Conservation (phyloP, 1,139 yeast genomes). For the Pichia norvegensis region DNA sequence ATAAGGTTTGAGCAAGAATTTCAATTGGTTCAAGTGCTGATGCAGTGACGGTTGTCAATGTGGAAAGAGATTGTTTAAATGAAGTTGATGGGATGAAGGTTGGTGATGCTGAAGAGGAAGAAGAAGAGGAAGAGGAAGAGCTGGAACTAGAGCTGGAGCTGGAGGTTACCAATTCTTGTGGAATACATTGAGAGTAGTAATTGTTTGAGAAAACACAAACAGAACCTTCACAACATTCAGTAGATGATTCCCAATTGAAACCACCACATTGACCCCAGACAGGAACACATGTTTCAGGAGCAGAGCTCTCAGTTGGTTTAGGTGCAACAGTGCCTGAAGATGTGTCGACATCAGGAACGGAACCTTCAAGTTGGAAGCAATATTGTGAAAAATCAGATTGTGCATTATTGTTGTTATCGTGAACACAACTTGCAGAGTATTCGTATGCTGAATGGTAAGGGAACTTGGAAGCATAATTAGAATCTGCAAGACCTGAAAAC, state of each 20-base stretch:
- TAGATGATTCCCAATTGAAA: conserved; percentile 9
- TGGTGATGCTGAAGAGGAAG: background rate
- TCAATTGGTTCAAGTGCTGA: background rate
- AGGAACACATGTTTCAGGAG: background rate
- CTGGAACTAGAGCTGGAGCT: no score
- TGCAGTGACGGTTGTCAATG: background rate
- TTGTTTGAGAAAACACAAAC: conserved; percentile 11
- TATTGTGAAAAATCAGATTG: conserved; percentile 27
- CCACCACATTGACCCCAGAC: conserved; percentile 17
- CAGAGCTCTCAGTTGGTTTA: background rate
- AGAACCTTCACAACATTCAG: conserved; percentile 11
- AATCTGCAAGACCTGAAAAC: conserved; percentile 20
- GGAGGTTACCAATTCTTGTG: conserved; percentile 7
- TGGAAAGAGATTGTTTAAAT: background rate
- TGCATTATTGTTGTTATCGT: conserved; percentile 25
- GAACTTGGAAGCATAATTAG: conserved; percentile 15
- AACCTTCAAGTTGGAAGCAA: conserved; percentile 19
- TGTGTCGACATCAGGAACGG: background rate
- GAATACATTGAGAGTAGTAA: conserved; percentile 15
- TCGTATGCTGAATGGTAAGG: conserved; percentile 20
- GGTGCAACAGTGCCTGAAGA: conserved; percentile 2
- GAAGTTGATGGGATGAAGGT: background rate
- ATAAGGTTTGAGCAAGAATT: background rate
- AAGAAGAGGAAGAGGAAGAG: conserved; percentile 1
- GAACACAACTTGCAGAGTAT: conserved; percentile 24